Conservation (phyloP, 306 rosid species). For the Abrus precatorius region DNA sequence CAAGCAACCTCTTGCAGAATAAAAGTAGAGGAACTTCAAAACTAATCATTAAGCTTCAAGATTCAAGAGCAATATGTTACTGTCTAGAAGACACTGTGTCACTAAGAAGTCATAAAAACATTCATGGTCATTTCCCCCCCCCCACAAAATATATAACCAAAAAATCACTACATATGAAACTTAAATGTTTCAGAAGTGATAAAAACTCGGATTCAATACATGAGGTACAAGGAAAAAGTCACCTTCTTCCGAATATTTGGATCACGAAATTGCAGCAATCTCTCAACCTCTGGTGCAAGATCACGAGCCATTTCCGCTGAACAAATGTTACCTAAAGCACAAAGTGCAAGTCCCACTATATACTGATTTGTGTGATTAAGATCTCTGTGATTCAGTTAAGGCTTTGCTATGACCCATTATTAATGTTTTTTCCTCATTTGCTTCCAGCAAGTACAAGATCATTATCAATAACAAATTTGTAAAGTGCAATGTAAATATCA, state of each 20-base stretch:
- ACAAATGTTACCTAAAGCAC: conserved; percentile 98
- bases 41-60: conserved; percentile 8
- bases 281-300: conserved; percentile 99
- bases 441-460: conserved; percentile 44
- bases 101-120: conserved; percentile 15
- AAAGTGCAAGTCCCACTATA: conserved; percentile 98
- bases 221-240: conserved; percentile 46
- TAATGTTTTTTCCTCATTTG: conserved; percentile 37
- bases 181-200: conserved; percentile 24
- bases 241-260: conserved; percentile 99
- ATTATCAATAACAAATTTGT: conserved; percentile 26
- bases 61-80: conserved; percentile 6
- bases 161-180: conserved; percentile 20
- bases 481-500: conserved; percentile 25
- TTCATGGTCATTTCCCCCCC: conserved; percentile 25
- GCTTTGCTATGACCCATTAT: conserved; percentile 47
- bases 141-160: conserved; percentile 22
- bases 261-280: conserved; percentile 96
- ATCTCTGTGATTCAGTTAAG: conserved; percentile 89
- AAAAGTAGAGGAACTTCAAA: conserved; percentile 8
- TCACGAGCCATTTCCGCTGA: conserved; percentile 99
- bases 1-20: conserved; percentile 6
- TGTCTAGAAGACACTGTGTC: conserved; percentile 20
- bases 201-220: conserved; percentile 19
- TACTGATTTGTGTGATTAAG: conserved; percentile 96